phyloP scores from a whole-genome alignment of 2,329 filamentous ascomycete species.

The Hirsutella minnesotensis region DNA sequence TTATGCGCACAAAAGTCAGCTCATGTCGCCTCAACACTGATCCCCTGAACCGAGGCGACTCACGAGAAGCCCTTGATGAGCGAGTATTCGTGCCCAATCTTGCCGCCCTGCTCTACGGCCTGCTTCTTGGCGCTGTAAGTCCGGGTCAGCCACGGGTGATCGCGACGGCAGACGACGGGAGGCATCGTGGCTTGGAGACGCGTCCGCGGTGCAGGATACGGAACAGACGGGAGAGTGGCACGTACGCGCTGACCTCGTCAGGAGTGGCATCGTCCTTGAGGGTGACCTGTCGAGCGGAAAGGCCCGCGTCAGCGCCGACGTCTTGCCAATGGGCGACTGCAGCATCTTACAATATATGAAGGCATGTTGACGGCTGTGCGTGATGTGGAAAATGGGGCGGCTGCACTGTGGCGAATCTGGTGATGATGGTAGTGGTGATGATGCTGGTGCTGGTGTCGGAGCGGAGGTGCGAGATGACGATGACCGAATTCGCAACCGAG shows the following conservation, averaged over 20 bases:
- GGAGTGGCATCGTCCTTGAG: conserved; percentile 58
- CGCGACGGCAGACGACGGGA: too few relatives aligned
- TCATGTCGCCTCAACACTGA: neutral
- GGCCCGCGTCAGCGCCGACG: neutral
- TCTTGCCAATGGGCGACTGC: neutral
- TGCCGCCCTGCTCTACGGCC: conserved; percentile 64
- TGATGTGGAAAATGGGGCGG: conserved; percentile 1
- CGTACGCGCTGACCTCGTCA: conserved; percentile 57
- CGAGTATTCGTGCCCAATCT: conserved; percentile 72
- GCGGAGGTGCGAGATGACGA: too few relatives aligned
- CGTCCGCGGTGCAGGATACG: neutral
- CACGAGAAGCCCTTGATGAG: conserved; percentile 93
- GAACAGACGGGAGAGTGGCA: neutral
- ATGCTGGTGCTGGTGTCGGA: too few relatives aligned
- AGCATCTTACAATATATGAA: conserved; percentile 37
- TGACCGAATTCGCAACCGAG: too few relatives aligned
- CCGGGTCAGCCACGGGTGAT: too few relatives aligned
- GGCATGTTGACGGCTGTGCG: conserved; percentile 33
- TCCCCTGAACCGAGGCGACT: conserved; percentile 22
- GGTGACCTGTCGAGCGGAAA: conserved; percentile 50
- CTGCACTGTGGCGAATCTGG: too few relatives aligned
- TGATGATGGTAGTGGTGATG: too few relatives aligned
- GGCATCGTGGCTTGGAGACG: neutral
- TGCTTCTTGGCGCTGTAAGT: conserved; percentile 63
- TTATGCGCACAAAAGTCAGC: neutral